These are phyloP conservation scores for Sclerotinia subarctica DNA, from an alignment of 2,329 filamentous ascomycete genomes.

Conservation along the genomic window DNA sequence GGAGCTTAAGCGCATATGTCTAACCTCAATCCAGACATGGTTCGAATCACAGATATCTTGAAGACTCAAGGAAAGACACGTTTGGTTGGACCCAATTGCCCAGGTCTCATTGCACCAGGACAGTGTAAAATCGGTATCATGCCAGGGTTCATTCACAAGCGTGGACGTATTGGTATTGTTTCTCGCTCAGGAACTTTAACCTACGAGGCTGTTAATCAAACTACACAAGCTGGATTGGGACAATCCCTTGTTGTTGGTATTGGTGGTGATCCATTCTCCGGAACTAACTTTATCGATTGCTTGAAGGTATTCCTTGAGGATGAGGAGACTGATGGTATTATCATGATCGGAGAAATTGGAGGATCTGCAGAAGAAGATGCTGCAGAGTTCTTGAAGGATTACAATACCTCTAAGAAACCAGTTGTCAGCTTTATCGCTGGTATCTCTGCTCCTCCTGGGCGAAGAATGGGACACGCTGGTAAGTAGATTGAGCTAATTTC, in stretches of 20 bases:
- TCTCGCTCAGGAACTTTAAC: slow-evolving; percentile 97
- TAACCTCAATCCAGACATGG: slow-evolving; percentile 69
- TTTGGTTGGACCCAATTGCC: slow-evolving; percentile 96
- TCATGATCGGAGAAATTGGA: slow-evolving; percentile 99
- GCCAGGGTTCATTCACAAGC: slow-evolving; percentile 99
- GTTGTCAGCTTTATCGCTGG: slow-evolving; percentile 98
- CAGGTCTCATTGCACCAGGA: slow-evolving; percentile 88
- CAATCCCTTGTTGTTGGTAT: slow-evolving; percentile 98
- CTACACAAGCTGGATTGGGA: slow-evolving; percentile 91
- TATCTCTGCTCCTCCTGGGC: slow-evolving; percentile 92
- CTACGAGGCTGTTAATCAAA: slow-evolving; percentile 99
- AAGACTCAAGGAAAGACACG: slow-evolving; percentile 97
- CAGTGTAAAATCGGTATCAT: slow-evolving; percentile 99
- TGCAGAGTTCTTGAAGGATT: slow-evolving; percentile 87
- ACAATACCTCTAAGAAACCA: slow-evolving; percentile 93
- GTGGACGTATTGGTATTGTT: slow-evolving; percentile 96
- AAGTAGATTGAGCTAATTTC: slow-evolving; percentile 28
- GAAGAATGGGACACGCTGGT: slow-evolving; percentile 98
- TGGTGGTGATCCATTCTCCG: slow-evolving; percentile 96
- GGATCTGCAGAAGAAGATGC: slow-evolving; percentile 97
- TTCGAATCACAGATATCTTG: slow-evolving; percentile 95
- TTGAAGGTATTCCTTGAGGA: slow-evolving; percentile 95
- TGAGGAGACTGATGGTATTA: slow-evolving; percentile 95
- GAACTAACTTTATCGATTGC: slow-evolving; percentile 99
- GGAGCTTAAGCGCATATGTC: slow-evolving; percentile 23